phyloP scores from a whole-genome alignment of 805 yeast genomes.

The Kodamaea sagamina region DNA sequence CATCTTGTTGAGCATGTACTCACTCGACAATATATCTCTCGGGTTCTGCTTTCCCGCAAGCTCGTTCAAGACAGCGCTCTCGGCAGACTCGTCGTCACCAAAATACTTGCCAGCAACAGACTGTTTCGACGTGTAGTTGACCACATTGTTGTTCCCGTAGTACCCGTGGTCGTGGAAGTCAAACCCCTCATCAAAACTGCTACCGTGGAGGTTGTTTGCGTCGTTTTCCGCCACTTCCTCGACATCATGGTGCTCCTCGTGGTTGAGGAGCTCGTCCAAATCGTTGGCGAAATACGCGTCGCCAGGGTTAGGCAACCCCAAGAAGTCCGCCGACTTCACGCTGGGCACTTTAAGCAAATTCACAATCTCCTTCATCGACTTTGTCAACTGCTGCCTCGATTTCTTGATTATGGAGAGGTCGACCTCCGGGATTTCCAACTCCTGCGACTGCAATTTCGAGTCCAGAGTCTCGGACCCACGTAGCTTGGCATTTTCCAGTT shows the following conservation, averaged over 20 bases:
- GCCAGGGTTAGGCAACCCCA: conserved; percentile 25
- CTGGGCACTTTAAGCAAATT: conserved; percentile 34
- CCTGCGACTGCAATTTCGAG: not conserved
- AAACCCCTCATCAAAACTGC: conserved; percentile 18
- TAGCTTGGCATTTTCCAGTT: conserved; percentile 19
- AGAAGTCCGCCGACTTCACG: conserved; percentile 19
- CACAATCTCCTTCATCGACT: conserved; percentile 39
- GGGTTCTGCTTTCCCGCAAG: conserved; percentile 1
- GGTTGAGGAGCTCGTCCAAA: conserved; percentile 20
- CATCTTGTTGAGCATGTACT: conserved; percentile 1
- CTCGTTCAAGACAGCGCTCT: conserved; percentile 2
- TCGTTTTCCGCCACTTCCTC: conserved; percentile 8
- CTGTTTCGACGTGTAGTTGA: conserved; percentile 12
- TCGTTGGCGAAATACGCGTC: conserved; percentile 17
- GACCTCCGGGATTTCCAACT: conserved; percentile 31
- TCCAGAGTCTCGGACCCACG: conserved; percentile 1
- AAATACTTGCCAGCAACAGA: conserved; percentile 15
- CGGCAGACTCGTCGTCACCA: conserved; percentile 9
- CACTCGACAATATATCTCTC: conserved; percentile 4
- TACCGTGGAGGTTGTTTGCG: not conserved
- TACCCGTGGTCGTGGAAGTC: conserved; percentile 12
- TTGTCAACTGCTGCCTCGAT: conserved; percentile 34
- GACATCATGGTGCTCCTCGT: conserved; percentile 13
- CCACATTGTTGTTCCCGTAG: conserved; percentile 5
- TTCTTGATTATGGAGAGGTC: conserved; percentile 35